phyloP scores from a whole-genome alignment of 257 asterid species.

The Echites panduratus region DNA sequence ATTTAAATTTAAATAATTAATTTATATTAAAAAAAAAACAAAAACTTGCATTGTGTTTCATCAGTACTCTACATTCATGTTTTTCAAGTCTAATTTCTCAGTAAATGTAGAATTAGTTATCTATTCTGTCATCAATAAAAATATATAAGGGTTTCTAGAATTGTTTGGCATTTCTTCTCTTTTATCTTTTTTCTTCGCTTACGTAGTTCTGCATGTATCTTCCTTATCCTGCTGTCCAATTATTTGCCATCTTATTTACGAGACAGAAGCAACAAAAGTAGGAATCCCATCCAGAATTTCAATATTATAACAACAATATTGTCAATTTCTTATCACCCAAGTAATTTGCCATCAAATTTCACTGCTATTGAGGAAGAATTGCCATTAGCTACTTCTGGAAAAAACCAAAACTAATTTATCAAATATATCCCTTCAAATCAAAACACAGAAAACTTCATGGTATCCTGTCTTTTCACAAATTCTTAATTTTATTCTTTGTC shows the following conservation, averaged over 20 bases:
- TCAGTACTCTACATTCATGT: too few relatives aligned
- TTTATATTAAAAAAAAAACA: too few relatives aligned
- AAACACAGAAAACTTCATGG: background rate
- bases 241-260: background rate
- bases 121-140: too few relatives aligned
- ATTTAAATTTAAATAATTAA: too few relatives aligned
- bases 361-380: background rate
- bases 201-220: background rate
- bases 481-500: background rate
- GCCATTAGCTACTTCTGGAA: background rate
- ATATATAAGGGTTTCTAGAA: too few relatives aligned
- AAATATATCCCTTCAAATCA: background rate
- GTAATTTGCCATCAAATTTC: constrained; percentile 10
- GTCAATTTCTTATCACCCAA: background rate
- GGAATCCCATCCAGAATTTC: constrained; percentile 13
- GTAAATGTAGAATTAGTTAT: too few relatives aligned
- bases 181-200: too few relatives aligned
- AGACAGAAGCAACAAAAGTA: constrained; percentile 13
- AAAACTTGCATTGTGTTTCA: too few relatives aligned
- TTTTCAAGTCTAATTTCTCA: too few relatives aligned
- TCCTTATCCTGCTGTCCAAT: background rate
- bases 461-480: background rate
- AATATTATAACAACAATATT: background rate
- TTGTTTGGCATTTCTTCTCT: too few relatives aligned
- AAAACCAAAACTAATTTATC: constrained; percentile 2